Percentiles rank a stretch among this genome's conserved stretches.
These are phyloP conservation scores for Aspergillus ochraceoroseus DNA, from an alignment of 2,329 filamentous ascomycete species.

Conservation along the genomic window DNA sequence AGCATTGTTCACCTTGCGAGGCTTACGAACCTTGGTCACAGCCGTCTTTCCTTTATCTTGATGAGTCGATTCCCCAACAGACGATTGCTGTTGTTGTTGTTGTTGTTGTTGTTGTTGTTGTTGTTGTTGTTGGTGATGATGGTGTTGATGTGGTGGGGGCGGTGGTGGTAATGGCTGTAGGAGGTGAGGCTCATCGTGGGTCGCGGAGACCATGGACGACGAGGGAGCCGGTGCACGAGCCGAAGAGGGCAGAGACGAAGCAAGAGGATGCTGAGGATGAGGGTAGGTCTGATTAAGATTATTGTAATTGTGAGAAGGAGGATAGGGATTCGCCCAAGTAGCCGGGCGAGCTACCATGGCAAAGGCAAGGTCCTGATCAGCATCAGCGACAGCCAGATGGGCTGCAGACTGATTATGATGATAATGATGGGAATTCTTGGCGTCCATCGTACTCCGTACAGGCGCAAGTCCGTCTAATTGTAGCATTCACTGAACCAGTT, in stretches of 20 bases:
- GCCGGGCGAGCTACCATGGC: constrained; percentile 28
- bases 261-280: constrained; percentile 10
- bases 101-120: constrained; percentile 1
- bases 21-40: constrained; percentile 32
- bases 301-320: constrained; percentile 6
- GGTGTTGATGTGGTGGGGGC: no score
- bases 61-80: constrained; percentile 9
- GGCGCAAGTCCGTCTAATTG: constrained; percentile 15
- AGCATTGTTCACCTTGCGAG: constrained; percentile 32
- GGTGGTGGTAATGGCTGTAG: no score
- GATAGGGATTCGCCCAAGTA: constrained; percentile 16
- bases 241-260: constrained; percentile 7
- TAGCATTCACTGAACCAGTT: constrained; percentile 16
- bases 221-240: constrained; percentile 9
- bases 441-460: constrained; percentile 34
- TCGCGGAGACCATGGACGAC: constrained; percentile 11
- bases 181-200: constrained; percentile 5
- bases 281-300: constrained; percentile 9
- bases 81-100: constrained; percentile 11
- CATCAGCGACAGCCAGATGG: constrained; percentile 17
- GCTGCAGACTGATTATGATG: constrained; percentile 18
- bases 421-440: constrained; percentile 26
- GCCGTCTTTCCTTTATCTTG: constrained; percentile 21
- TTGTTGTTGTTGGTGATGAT: no score
- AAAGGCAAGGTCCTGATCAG: constrained; percentile 31